Percentiles rank a stretch among this genome's conserved stretches.
These are phyloP conservation scores for Penicillium flavigenum DNA, from an alignment of 495 filamentous ascomycete genomes.

Conservation along the genomic window DNA sequence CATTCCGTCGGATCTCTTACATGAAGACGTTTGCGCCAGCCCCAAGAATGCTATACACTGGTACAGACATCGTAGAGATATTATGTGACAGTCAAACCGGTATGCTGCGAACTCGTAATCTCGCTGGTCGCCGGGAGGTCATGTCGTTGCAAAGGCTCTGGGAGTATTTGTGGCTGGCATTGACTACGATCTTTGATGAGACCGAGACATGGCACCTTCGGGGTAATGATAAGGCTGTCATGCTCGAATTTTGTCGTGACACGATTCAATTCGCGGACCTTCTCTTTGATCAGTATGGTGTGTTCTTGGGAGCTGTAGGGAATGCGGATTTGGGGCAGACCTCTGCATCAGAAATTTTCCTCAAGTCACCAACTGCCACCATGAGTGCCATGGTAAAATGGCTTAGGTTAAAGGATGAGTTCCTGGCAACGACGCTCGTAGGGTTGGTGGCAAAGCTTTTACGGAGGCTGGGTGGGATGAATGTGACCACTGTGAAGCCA, in stretches of 20 bases:
- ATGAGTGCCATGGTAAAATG: constrained; percentile 73
- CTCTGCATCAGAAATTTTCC: constrained; percentile 42
- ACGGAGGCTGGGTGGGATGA: constrained; percentile 64
- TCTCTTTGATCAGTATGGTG: constrained; percentile 76
- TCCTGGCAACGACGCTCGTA: constrained; percentile 72
- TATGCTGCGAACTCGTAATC: constrained; percentile 65
- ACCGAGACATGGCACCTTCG: constrained; percentile 76
- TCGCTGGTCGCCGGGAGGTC: constrained; percentile 58
- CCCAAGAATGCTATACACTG: constrained; percentile 68
- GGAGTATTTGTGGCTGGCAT: constrained; percentile 73
- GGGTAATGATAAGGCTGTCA: constrained; percentile 64
- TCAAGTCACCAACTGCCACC: constrained; percentile 60
- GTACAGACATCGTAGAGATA: constrained; percentile 71
- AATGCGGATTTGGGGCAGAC: constrained; percentile 42
- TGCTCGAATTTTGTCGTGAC: constrained; percentile 92
- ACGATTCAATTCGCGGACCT: constrained; percentile 89
- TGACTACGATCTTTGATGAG: constrained; percentile 77
- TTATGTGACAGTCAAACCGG: constrained; percentile 82
- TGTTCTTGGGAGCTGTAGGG: constrained; percentile 68
- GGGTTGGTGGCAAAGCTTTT: constrained; percentile 69
- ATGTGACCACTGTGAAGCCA: constrained; percentile 61
- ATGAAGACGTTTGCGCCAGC: constrained; percentile 65
- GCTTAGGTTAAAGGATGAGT: constrained; percentile 80
- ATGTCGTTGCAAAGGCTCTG: constrained; percentile 71
- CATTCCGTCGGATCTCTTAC: constrained; percentile 54